Evolutionary conservation across 257 asterid species (phyloP).

Genomic region (Nicotiana obtusifolia): DNA sequence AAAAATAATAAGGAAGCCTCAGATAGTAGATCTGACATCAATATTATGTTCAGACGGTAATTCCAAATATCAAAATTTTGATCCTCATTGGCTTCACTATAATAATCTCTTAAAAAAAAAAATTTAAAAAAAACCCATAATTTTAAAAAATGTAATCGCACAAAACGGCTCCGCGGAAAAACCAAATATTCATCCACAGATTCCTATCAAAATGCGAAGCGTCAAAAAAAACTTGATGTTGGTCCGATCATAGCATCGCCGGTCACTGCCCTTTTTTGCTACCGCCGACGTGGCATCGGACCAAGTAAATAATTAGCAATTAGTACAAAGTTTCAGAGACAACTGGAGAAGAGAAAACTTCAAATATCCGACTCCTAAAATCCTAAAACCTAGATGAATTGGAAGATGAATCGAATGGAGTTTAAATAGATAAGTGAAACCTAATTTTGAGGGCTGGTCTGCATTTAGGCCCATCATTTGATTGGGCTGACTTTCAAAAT

Average conservation of each 20-base stretch:
- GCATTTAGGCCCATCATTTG: background rate
- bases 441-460: background rate
- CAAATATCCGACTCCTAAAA: background rate
- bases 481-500: background rate
- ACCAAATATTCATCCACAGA: background rate
- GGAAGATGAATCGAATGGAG: background rate
- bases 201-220: background rate
- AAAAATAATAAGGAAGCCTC: too few relatives aligned
- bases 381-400: background rate
- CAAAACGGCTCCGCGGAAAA: background rate
- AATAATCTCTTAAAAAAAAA: too few relatives aligned
- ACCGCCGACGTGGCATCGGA: too few relatives aligned
- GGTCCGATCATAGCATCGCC: background rate
- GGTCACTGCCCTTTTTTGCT: background rate
- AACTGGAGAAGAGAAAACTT: too few relatives aligned
- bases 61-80: too few relatives aligned
- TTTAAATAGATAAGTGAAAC: background rate
- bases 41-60: too few relatives aligned
- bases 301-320: too few relatives aligned
- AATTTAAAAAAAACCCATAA: too few relatives aligned
- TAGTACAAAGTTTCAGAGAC: too few relatives aligned
- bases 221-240: background rate
- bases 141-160: too few relatives aligned
- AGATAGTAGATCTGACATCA: too few relatives aligned
- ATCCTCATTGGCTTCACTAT: too few relatives aligned